phyloP scores from a whole-genome alignment of 306 rosid species.

The Aeschynomene evenia region DNA sequence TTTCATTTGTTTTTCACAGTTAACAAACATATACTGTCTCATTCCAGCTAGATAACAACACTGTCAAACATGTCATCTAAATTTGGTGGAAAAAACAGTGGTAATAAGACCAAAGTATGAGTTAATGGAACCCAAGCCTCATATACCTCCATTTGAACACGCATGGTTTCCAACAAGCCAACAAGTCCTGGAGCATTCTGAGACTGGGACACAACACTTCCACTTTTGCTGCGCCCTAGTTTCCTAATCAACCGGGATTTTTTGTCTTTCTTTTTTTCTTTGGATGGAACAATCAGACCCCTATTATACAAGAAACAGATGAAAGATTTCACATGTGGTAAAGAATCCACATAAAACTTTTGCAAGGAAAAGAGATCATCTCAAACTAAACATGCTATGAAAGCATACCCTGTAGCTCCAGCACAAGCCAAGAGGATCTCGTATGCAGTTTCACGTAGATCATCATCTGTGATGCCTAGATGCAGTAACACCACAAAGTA shows the following conservation, averaged over 20 bases:
- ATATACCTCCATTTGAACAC: conserved; percentile 96
- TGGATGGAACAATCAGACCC: conserved; percentile 93
- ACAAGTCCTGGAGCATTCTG: conserved; percentile 83
- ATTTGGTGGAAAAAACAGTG: neutral
- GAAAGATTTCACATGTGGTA: conserved; percentile 12
- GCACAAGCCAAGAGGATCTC: conserved; percentile 97
- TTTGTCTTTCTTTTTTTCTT: conserved; percentile 93
- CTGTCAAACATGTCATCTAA: neutral
- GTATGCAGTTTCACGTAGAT: conserved; percentile 89
- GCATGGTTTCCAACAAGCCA: conserved; percentile 93
- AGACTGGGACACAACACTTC: conserved; percentile 66
- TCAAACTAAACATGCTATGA: conserved; percentile 21
- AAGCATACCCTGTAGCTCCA: conserved; percentile 88
- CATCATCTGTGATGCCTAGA: conserved; percentile 84
- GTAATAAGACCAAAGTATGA: neutral
- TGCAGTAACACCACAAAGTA: conserved; percentile 34
- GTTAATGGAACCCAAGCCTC: conserved; percentile 13
- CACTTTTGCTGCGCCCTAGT: conserved; percentile 97
- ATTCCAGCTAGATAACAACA: conserved; percentile 19
- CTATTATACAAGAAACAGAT: conserved; percentile 40
- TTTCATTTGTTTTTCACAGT: neutral
- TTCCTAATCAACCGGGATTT: conserved; percentile 79
- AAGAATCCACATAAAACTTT: conserved; percentile 8
- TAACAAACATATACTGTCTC: conserved; percentile 17
- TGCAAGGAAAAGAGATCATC: conserved; percentile 21